These are phyloP conservation scores for Leccinellum luteum DNA, from an alignment of 768 basidiomycete genomes.

Conservation along the genomic window DNA sequence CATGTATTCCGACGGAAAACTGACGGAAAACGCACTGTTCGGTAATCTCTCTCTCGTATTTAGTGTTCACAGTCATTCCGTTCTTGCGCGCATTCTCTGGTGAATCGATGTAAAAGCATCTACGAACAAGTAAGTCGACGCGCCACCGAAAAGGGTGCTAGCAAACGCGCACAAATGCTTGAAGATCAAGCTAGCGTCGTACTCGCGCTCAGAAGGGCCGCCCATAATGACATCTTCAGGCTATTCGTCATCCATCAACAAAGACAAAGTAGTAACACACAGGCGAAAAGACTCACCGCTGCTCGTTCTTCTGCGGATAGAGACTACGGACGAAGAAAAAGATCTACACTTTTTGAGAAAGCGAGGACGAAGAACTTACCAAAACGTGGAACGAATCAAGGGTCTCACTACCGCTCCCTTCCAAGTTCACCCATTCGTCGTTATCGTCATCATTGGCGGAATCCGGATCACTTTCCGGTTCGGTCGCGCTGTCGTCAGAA, in stretches of 20 bases:
- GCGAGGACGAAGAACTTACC: background rate
- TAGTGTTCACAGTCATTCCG: slow-evolving; percentile 56
- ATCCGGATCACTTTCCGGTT: slow-evolving; percentile 64
- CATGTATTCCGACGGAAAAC: background rate
- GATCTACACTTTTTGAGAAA: background rate
- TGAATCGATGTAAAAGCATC: slow-evolving; percentile 88
- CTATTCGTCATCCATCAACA: slow-evolving; percentile 8
- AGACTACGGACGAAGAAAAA: slow-evolving; percentile 4
- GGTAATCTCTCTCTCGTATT: slow-evolving; percentile 50
- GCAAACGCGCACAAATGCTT: slow-evolving; percentile 63
- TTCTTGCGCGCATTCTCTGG: slow-evolving; percentile 67
- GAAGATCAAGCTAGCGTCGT: slow-evolving; percentile 79
- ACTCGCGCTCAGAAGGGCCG: slow-evolving; percentile 69
- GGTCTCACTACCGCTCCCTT: slow-evolving; percentile 18
- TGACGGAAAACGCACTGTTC: slow-evolving; percentile 44
- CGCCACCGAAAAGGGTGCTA: background rate
- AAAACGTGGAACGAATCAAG: slow-evolving; percentile 19
- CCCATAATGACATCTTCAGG: slow-evolving; percentile 60
- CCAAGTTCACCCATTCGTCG: slow-evolving; percentile 41
- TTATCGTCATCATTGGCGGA: slow-evolving; percentile 61
- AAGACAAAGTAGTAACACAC: background rate
- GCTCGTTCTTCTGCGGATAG: slow-evolving; percentile 6
- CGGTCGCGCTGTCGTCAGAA: slow-evolving; percentile 39
- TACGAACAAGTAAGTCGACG: slow-evolving; percentile 27
- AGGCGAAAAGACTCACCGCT: background rate